Evolutionary conservation across 1,284 basidiomycete genomes (phyloP).

Genomic region (Trichosporon sp.): DNA sequence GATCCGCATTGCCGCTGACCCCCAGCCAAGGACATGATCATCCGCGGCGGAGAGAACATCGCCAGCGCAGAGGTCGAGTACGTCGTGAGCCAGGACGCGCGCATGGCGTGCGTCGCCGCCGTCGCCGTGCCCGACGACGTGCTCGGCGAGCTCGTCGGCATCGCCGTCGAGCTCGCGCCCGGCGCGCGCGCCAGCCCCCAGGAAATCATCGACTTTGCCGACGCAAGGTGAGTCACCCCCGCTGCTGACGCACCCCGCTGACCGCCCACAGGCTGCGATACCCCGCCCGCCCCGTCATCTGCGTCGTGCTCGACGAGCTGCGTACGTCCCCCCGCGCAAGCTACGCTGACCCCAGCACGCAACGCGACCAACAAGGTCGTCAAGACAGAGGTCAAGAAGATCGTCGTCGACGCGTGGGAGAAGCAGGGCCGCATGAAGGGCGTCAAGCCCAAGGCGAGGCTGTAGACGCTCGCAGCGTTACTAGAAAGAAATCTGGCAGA

Average conservation of each 20-base stretch:
- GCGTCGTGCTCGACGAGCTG: slow-evolving; percentile 14
- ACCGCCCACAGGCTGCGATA: slow-evolving; percentile 19
- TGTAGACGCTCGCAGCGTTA: slow-evolving; percentile 7
- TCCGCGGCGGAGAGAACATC: slow-evolving; percentile 47
- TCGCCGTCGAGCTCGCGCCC: slow-evolving; percentile 29
- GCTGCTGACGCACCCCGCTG: too few relatives aligned
- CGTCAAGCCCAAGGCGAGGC: slow-evolving; percentile 8
- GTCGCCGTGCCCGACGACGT: slow-evolving; percentile 36
- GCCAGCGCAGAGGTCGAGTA: slow-evolving; percentile 44
- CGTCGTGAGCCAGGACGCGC: slow-evolving; percentile 33
- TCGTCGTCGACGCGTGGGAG: slow-evolving; percentile 18
- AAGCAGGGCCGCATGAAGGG: slow-evolving; percentile 12
- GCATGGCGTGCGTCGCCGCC: slow-evolving; percentile 36
- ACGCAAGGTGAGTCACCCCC: too few relatives aligned
- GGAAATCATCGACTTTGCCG: slow-evolving; percentile 15
- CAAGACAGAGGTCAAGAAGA: slow-evolving; percentile 20
- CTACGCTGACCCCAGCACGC: slow-evolving; percentile 5
- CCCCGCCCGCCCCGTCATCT: slow-evolving; percentile 18
- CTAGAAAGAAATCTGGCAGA: too few relatives aligned
- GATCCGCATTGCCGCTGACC: background rate
- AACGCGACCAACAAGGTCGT: slow-evolving; percentile 21
- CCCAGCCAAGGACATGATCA: slow-evolving; percentile 34
- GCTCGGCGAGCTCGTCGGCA: slow-evolving; percentile 42
- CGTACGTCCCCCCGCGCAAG: slow-evolving; percentile 9
- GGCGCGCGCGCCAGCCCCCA: slow-evolving; percentile 8